These are phyloP conservation scores for Phytophthora kernoviae DNA, from an alignment of 352 stramenopile species.

Conservation along the genomic window DNA sequence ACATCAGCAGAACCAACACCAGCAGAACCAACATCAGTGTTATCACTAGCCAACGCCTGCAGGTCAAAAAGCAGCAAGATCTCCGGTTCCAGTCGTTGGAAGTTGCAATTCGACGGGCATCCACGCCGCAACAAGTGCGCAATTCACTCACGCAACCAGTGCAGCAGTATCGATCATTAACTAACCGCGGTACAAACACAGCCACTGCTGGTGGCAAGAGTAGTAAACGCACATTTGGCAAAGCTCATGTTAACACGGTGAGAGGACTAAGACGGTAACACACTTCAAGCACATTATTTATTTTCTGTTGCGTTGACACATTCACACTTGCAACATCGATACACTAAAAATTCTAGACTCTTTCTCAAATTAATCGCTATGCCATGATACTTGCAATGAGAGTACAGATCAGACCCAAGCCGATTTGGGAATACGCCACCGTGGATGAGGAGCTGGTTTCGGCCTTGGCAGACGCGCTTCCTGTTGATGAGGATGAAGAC, in stretches of 20 bases:
- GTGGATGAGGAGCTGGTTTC: constrained; percentile 9
- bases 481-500: constrained; percentile 9
- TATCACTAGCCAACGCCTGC: constrained; percentile 11
- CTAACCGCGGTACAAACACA: not conserved
- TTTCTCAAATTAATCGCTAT: not conserved
- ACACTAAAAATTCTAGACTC: not conserved
- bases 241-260: constrained; percentile 39
- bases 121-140: constrained; percentile 6
- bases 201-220: not conserved
- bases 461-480: constrained; percentile 13
- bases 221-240: constrained; percentile 14
- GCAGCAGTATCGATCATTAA: constrained; percentile 1
- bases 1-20: not conserved
- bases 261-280: constrained; percentile 28
- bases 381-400: not conserved
- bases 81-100: constrained; percentile 46
- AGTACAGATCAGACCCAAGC: not conserved
- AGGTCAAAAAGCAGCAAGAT: constrained; percentile 40
- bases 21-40: not conserved
- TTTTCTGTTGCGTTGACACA: not conserved
- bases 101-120: constrained; percentile 32
- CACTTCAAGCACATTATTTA: not conserved
- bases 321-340: not conserved
- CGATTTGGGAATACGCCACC: not conserved
- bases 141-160: not conserved